Evolutionary conservation across 495 filamentous ascomycete genomes (phyloP), one percentile per base, ranked within the genome.

Genomic region (Glutinoglossum americanum): DNA sequence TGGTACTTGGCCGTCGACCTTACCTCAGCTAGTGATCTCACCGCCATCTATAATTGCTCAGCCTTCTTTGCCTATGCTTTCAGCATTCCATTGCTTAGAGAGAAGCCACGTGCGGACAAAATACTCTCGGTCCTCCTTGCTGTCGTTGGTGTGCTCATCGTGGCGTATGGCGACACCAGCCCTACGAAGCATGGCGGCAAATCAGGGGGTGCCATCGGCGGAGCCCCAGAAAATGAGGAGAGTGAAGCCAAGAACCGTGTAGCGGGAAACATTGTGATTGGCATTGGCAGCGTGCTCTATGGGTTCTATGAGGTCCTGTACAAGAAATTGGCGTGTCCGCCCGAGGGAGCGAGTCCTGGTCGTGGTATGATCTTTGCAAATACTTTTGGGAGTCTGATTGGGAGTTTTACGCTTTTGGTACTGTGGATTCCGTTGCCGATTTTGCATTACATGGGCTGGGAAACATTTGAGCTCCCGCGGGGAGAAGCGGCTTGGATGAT

Each of bases 51-150:
- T 76, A 98, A 98, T 68, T 98, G 92, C 74, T 94, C 86, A 54
- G 89, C 92, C 51, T 98, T 98, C 70, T 98, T 96, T 68, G 92
- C 92, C 32, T 98, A 98, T 66, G 90, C 82, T 10, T 98, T 98
- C 64, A 87, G 84, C 49, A 86, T 98, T 25, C 88, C 87, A 0
- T 66, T 98, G 13, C 73, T 98, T 0, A 82, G 87, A 28, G 92
- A 98, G 67, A 83, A 81, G 64, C 64, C 93, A 11, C 80, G 84
- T 3, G 66, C 79, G 25, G 84, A 84, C 66, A 98, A 96, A 71
- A 77, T 85, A 27, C 66, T 89, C 37, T 82, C 90, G 0, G 92
- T 98, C 1, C 73, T 72, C 8, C 76, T 98, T 35, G 90, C 92
- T 21, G 92, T 95, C 51, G 65, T 81, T 5, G 92, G 92, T 51